A percentile compares a stretch with the other conserved stretches of the same genome.
These are phyloP conservation scores for Carpinus viminea DNA, from an alignment of 306 rosid species.

Conservation along the genomic window DNA sequence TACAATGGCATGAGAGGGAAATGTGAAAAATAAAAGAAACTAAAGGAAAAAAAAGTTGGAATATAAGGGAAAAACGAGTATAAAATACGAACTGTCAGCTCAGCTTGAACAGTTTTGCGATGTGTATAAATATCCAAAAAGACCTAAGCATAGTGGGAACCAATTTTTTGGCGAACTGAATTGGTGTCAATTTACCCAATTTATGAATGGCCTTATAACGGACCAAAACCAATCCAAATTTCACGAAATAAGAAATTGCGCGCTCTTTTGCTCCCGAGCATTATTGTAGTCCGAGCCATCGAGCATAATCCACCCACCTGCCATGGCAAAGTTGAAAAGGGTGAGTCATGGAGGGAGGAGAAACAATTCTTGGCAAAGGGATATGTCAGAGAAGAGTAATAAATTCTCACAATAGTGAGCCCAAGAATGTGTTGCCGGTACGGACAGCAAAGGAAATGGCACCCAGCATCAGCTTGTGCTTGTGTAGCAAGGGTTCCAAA, in stretches of 20 bases:
- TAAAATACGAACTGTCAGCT: slow-evolving; percentile 19
- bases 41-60: not conserved
- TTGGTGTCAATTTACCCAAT: slow-evolving; percentile 15
- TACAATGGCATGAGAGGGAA: slow-evolving; percentile 1
- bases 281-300: slow-evolving; percentile 74
- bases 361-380: not conserved
- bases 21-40: not conserved
- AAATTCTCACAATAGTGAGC: slow-evolving; percentile 71
- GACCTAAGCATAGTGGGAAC: slow-evolving; percentile 39
- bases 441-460: slow-evolving; percentile 80
- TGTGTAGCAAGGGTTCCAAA: slow-evolving; percentile 77
- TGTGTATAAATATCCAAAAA: slow-evolving; percentile 20
- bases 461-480: slow-evolving; percentile 72
- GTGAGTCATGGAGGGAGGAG: not conserved
- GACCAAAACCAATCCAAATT: slow-evolving; percentile 25
- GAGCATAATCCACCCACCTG: slow-evolving; percentile 98
- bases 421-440: slow-evolving; percentile 83
- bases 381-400: not conserved
- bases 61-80: not conserved
- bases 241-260: slow-evolving; percentile 20
- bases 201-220: slow-evolving; percentile 28
- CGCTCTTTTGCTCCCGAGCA: slow-evolving; percentile 23
- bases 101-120: slow-evolving; percentile 18
- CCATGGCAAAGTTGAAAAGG: slow-evolving; percentile 22
- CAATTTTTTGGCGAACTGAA: slow-evolving; percentile 32